Evolutionary conservation across 202 grass and related monocot species (phyloP).

Genomic region (Setaria viridis): DNA sequence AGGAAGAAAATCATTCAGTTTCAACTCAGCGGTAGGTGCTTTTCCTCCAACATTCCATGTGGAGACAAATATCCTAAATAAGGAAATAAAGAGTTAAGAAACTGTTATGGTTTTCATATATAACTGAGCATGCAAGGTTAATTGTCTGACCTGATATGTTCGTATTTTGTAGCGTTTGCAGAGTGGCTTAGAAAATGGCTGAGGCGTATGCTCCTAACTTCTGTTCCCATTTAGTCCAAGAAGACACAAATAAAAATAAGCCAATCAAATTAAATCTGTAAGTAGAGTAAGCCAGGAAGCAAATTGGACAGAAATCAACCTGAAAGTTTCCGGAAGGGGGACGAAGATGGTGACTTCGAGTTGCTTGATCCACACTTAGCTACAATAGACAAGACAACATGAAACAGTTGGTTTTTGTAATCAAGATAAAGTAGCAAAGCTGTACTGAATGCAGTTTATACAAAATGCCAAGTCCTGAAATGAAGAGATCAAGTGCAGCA

Average conservation of each 20-base stretch:
- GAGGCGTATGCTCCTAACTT: conserved; percentile 69
- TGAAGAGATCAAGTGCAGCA: conserved; percentile 30
- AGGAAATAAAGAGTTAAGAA: conserved; percentile 44
- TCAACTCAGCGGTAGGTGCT: conserved; percentile 69
- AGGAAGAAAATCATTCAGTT: conserved; percentile 89
- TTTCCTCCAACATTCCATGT: conserved; percentile 99
- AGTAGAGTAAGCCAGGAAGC: conserved; percentile 20
- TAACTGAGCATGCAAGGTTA: conserved; percentile 41
- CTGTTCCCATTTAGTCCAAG: conserved; percentile 52
- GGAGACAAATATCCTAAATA: conserved; percentile 87
- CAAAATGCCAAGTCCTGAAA: conserved; percentile 20
- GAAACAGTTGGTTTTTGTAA: conserved; percentile 27
- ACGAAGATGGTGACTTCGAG: conserved; percentile 61
- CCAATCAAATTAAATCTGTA: conserved; percentile 38
- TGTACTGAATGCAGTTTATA: conserved; percentile 1
- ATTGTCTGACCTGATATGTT: conserved; percentile 72
- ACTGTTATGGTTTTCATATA: conserved; percentile 7
- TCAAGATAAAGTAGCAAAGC: conserved; percentile 23
- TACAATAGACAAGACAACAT: conserved; percentile 38
- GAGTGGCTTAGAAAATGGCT: conserved; percentile 61
- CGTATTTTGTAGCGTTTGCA: conserved; percentile 62
- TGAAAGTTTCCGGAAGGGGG: conserved; percentile 65
- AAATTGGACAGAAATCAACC: conserved; percentile 49
- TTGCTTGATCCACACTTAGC: conserved; percentile 59
- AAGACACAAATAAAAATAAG: conserved; percentile 33